Evolutionary conservation across 2,329 filamentous ascomycete genomes (phyloP).

Genomic region (Cordyceps tenuipes): DNA sequence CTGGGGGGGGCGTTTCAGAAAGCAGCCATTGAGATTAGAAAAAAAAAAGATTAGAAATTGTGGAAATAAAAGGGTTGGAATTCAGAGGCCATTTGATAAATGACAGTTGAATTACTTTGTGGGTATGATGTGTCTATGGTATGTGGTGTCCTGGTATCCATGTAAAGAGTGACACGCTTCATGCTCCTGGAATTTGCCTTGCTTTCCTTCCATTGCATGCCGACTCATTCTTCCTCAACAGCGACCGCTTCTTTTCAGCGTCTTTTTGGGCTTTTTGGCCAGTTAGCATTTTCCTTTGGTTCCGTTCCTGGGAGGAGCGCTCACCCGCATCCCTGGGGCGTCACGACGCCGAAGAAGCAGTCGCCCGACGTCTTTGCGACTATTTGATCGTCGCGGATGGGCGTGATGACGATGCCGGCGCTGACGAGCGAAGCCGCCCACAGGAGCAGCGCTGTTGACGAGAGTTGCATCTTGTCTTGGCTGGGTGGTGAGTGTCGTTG

Average conservation of each 20-base stretch:
- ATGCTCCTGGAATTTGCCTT: background rate
- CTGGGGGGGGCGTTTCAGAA: background rate
- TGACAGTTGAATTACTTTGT: background rate
- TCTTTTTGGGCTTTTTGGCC: background rate
- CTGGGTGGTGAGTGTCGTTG: background rate
- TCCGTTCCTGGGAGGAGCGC: slow-evolving; percentile 19
- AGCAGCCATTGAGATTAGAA: background rate
- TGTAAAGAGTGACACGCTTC: background rate
- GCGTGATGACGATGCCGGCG: slow-evolving; percentile 49
- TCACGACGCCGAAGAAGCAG: slow-evolving; percentile 48
- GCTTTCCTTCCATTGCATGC: background rate
- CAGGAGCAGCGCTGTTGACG: slow-evolving; percentile 29
- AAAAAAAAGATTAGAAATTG: background rate
- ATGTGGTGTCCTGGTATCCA: background rate
- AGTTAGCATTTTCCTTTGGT: slow-evolving; percentile 20
- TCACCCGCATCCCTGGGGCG: slow-evolving; percentile 50
- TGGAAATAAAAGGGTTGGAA: background rate
- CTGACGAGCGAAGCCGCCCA: slow-evolving; percentile 37
- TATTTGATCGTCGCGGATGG: slow-evolving; percentile 42
- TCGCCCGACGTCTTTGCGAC: slow-evolving; percentile 40
- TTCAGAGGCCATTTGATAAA: background rate
- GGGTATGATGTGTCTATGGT: slow-evolving; percentile 1
- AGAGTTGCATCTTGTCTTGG: background rate
- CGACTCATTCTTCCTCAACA: background rate
- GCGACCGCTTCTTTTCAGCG: background rate